Evolutionary conservation across 2,329 filamentous ascomycete species (phyloP).

Genomic region (Scleromitrula shiraiana): DNA sequence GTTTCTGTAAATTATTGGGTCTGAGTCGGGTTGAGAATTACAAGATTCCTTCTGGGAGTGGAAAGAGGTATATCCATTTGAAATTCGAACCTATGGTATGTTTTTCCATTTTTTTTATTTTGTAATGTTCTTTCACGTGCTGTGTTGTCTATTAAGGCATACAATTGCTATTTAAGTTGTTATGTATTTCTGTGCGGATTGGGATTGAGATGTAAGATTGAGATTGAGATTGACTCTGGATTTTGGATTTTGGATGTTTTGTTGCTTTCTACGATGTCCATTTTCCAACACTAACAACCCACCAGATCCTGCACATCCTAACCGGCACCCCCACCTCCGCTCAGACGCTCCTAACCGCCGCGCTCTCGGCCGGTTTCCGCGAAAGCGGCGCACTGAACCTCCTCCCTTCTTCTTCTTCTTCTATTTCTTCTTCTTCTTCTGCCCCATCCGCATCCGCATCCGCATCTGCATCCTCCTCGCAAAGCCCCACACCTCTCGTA

Average conservation of each 20-base stretch:
- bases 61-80: conserved; percentile 59
- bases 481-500: conserved; percentile 58
- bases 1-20: conserved; percentile 32
- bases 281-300: background rate
- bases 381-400: conserved; percentile 80
- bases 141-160: no score
- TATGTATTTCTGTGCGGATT: no score
- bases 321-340: conserved; percentile 70
- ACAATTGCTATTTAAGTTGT: no score
- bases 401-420: conserved; percentile 28
- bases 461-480: no score
- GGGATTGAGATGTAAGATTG: no score
- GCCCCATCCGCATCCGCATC: no score
- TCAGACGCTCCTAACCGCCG: conserved; percentile 66
- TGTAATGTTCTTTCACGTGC: no score
- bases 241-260: no score
- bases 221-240: no score
- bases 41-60: background rate
- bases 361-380: conserved; percentile 75
- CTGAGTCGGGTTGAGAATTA: conserved; percentile 30
- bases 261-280: no score
- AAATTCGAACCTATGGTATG: conserved; percentile 93
- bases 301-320: conserved; percentile 80
- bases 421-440: no score
- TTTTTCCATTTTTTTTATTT: no score